These are phyloP conservation scores for Skeletonema grethae DNA, from an alignment of 108 stramenopile species.

Conservation along the genomic window DNA sequence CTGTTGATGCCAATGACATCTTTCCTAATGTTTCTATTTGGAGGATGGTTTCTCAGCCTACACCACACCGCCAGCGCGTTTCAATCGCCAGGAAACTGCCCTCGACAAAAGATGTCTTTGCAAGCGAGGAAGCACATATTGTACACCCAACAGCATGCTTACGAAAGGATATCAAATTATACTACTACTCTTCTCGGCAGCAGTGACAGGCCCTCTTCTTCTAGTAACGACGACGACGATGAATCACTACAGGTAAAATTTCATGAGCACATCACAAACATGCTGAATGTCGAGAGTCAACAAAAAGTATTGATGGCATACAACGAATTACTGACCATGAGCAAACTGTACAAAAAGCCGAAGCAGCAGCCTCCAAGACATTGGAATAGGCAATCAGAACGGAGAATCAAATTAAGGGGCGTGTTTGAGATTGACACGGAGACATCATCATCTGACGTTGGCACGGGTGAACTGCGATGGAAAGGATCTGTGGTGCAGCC, in stretches of 20 bases:
- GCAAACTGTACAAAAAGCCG: not conserved
- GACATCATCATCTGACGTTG: not conserved
- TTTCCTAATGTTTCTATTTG: not conserved
- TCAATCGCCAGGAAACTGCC: not conserved
- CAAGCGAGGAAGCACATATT: conserved; percentile 1
- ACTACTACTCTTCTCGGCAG: not conserved
- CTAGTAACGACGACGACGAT: not conserved
- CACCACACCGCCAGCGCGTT: not conserved
- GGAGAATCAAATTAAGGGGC: not conserved
- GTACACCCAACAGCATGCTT: not conserved
- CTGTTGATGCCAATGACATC: not conserved
- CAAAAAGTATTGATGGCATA: conserved; percentile 1
- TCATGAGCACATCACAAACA: not conserved
- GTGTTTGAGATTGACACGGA: not conserved
- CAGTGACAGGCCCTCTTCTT: not conserved
- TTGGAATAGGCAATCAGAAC: not conserved
- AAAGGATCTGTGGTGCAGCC: not conserved
- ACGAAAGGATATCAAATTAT: not conserved
- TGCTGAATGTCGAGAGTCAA: not conserved
- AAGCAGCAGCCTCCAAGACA: not conserved
- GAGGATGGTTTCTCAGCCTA: not conserved
- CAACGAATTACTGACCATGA: not conserved
- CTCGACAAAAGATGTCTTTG: conserved; percentile 2
- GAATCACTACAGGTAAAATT: not conserved
- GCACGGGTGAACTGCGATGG: not conserved